A percentile compares a stretch with the other conserved stretches of the same genome.
These are phyloP conservation scores for Toxicodendron radicans DNA, from an alignment of 345 rosid genomes.

Conservation along the genomic window DNA sequence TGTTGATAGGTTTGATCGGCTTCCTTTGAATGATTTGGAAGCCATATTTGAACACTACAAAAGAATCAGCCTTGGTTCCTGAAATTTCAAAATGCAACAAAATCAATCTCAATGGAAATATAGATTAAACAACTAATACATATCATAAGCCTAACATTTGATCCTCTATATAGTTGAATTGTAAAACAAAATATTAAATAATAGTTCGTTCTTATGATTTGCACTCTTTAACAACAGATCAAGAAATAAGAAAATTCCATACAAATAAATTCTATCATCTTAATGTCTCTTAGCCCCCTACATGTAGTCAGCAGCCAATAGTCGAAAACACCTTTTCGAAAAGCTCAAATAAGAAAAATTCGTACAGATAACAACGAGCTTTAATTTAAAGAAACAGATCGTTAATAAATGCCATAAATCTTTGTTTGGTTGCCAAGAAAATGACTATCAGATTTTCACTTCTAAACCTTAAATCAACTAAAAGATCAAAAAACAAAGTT, in stretches of 20 bases:
- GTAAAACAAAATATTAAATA: not conserved
- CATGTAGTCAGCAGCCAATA: not conserved
- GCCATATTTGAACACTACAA: constrained; percentile 47
- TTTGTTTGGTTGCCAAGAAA: not conserved
- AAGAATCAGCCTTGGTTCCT: constrained; percentile 38
- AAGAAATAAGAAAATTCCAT: not conserved
- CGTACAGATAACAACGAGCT: not conserved
- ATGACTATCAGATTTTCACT: not conserved
- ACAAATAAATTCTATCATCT: not conserved
- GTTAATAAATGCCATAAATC: not conserved
- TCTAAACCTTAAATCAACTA: constrained; percentile 1
- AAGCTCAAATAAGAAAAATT: not conserved
- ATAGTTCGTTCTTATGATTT: not conserved
- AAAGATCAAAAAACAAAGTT: not conserved
- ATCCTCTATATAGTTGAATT: not conserved
- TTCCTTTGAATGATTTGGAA: constrained; percentile 58
- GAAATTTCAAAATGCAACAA: constrained; percentile 26
- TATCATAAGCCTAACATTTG: not conserved
- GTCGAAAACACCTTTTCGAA: not conserved
- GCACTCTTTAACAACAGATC: constrained; percentile 1
- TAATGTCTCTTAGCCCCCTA: not conserved
- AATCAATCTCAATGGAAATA: constrained; percentile 10
- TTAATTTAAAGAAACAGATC: not conserved
- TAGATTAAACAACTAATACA: not conserved
- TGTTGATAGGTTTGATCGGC: constrained; percentile 58